These are phyloP conservation scores for Cornus controversa DNA, from an alignment of 148 eudicot genomes.

Conservation along the genomic window DNA sequence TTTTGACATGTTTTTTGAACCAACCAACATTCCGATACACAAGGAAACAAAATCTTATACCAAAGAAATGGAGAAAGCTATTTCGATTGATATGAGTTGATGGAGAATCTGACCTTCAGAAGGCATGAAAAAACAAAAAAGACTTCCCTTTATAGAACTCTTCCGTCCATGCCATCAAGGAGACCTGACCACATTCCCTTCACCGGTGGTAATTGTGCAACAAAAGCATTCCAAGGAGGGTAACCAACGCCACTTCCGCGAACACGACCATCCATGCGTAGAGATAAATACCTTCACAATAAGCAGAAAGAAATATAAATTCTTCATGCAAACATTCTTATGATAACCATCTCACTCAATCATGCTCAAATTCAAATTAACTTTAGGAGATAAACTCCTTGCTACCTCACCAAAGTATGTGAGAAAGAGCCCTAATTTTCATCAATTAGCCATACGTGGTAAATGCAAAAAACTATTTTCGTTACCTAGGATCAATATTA, in stretches of 20 bases:
- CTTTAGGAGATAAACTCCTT: too few relatives aligned
- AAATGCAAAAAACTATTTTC: too few relatives aligned
- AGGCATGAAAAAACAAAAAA: neutral
- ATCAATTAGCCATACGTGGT: too few relatives aligned
- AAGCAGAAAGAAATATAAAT: neutral
- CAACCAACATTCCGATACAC: neutral
- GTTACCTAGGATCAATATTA: too few relatives aligned
- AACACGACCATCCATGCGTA: constrained; percentile 93
- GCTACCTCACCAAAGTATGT: too few relatives aligned
- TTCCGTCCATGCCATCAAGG: constrained; percentile 94
- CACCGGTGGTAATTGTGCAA: constrained; percentile 80
- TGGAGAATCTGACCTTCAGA: constrained; percentile 14
- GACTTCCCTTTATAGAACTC: constrained; percentile 42
- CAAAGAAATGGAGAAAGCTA: neutral
- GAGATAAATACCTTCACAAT: constrained; percentile 65
- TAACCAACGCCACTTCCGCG: constrained; percentile 96
- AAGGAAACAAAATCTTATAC: neutral
- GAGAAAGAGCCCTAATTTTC: too few relatives aligned
- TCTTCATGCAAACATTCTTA: neutral
- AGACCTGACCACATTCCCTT: constrained; percentile 96
- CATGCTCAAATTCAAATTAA: neutral
- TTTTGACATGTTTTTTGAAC: neutral
- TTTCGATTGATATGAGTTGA: neutral
- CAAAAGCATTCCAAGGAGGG: constrained; percentile 99
- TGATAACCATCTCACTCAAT: neutral